Evolutionary conservation across 2,329 filamentous ascomycete species (phyloP).

Genomic region (Claviceps maximensis): DNA sequence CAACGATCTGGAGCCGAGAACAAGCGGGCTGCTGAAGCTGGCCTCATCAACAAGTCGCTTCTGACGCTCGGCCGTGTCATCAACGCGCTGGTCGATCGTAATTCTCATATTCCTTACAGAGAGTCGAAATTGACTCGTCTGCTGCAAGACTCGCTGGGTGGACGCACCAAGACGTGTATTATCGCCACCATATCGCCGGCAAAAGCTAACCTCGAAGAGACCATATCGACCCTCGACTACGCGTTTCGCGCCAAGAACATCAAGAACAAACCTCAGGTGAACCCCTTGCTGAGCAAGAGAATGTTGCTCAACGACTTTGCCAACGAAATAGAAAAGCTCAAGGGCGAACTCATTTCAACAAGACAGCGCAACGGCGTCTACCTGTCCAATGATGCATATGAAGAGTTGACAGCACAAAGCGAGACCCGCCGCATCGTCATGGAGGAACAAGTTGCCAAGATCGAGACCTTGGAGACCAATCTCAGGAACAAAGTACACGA

Average conservation of each 20-base stretch:
- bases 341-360: constrained; percentile 85
- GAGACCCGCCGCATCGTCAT: constrained; percentile 83
- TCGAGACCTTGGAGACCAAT: constrained; percentile 83
- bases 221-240: constrained; percentile 95
- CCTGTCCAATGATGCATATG: constrained; percentile 74
- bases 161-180: constrained; percentile 94
- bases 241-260: constrained; percentile 98
- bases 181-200: constrained; percentile 93
- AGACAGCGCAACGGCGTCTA: constrained; percentile 92
- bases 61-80: constrained; percentile 92
- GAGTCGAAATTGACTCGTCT: constrained; percentile 94
- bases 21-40: constrained; percentile 89
- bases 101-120: constrained; percentile 76
- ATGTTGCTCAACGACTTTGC: constrained; percentile 84
- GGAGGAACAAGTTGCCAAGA: constrained; percentile 84
- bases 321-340: constrained; percentile 83
- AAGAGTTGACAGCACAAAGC: constrained; percentile 82
- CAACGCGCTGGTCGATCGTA: constrained; percentile 86
- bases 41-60: constrained; percentile 94
- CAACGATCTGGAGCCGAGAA: constrained; percentile 95
- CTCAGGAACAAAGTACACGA: constrained; percentile 90
- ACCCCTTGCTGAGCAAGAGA: constrained; percentile 85
- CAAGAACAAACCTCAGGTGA: constrained; percentile 91
- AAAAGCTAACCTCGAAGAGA: constrained; percentile 92
- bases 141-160: constrained; percentile 90